Evolutionary conservation across 2,329 filamentous ascomycete genomes (phyloP).

Genomic region (Niveomyces coronatus): DNA sequence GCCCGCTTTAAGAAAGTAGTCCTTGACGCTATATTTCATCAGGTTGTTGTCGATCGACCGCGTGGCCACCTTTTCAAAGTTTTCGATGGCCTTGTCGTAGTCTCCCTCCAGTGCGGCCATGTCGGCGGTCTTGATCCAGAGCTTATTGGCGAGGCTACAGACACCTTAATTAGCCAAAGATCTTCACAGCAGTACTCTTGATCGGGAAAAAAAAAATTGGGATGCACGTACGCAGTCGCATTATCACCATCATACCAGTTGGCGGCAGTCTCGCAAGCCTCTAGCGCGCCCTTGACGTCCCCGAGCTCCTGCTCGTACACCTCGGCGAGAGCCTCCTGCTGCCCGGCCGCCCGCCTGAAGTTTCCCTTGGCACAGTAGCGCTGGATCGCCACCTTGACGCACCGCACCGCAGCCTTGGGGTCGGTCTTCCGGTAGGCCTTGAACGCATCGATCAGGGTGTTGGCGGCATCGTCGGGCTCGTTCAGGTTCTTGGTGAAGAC

Average conservation of each 20-base stretch:
- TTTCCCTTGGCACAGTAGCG: constrained; percentile 87
- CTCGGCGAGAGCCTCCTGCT: constrained; percentile 83
- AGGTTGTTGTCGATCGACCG: constrained; percentile 78
- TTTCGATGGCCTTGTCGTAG: constrained; percentile 72
- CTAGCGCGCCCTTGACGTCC: constrained; percentile 67
- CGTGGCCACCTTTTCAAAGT: constrained; percentile 75
- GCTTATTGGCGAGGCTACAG: constrained; percentile 74
- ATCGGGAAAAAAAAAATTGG: not conserved
- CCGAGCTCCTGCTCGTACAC: constrained; percentile 73
- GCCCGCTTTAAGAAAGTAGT: constrained; percentile 89
- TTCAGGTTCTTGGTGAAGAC: constrained; percentile 75
- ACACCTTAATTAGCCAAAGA: not conserved
- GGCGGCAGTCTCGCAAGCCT: constrained; percentile 76
- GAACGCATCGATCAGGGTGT: constrained; percentile 81
- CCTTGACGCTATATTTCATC: constrained; percentile 90
- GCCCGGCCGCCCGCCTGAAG: constrained; percentile 78
- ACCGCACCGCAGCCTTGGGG: constrained; percentile 72
- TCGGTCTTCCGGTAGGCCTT: constrained; percentile 86
- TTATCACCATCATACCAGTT: constrained; percentile 85
- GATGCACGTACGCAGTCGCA: constrained; percentile 61
- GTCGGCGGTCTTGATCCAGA: constrained; percentile 87
- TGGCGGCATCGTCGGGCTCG: constrained; percentile 86
- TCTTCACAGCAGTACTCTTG: not conserved
- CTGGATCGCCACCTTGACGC: constrained; percentile 67
- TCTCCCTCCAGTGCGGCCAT: constrained; percentile 71